Evolutionary conservation across 495 filamentous ascomycete species (phyloP), one percentile per base, ranked within the genome.

Genomic region (Podospora pseudoanserina): DNA sequence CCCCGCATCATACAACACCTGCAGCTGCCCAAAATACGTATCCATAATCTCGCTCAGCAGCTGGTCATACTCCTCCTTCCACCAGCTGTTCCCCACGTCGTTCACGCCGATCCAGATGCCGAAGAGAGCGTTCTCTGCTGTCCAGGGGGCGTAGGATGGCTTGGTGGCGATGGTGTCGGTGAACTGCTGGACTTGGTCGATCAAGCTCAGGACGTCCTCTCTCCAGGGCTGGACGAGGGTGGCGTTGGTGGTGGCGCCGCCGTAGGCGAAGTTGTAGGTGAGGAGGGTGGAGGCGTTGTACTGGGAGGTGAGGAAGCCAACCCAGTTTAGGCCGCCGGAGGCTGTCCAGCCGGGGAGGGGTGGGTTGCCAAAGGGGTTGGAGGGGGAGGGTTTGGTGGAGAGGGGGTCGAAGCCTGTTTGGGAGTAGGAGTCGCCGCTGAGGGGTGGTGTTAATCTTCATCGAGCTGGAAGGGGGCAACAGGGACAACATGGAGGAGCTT

Each of bases 81-180:
- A 84, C 76, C 86, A 92, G 23, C 81, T 82, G 73, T 89, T 89
- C 1, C 89, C 89, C 15, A 93, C 83, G 70, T 95, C 92, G 68
- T 95, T 95, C 69, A 95, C 88, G 44, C 92, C 91, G 64, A 93
- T 89, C 84, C 88, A 95, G 57, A 91, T 79, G 3, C 85, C 85
- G 75, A 92, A 91, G 30, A 94, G 80, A 0, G 84, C 80, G 67
- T 91, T 80, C 6, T 79, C 73, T 2, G 85, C 80, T 13, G 79
- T 83, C 91, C 90, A 93, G 3, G 84, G 80, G 19, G 86, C 86
- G 2, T 77, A 76, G 1, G 65, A 62, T 6, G 77, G 74, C 1
- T 71, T 66, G 0, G 73, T 67, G 16, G 77, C 72, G 15, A 80
- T 75, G 20, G 69, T 72, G 39, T 72, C 76, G 54, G 82, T 83